A percentile compares a stretch with the other conserved stretches of the same genome.
phyloP scores from a whole-genome alignment of 768 basidiomycete species.

The Suillus brevipes region DNA sequence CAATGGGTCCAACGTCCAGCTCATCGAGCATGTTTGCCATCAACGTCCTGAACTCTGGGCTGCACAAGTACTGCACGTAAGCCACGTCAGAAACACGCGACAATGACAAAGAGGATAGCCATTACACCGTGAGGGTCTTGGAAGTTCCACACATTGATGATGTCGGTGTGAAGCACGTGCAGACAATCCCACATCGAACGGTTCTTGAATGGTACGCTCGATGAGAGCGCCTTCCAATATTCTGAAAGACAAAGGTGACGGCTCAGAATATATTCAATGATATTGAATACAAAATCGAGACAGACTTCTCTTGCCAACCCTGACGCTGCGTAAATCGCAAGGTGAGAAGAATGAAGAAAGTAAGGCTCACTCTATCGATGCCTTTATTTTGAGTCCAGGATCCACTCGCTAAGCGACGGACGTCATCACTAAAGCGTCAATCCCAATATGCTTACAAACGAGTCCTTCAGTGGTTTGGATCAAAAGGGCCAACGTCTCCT shows the following conservation, averaged over 20 bases:
- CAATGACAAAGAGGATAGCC: background rate
- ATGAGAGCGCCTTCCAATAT: conserved; percentile 20
- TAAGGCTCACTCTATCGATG: background rate
- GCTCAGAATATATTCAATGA: background rate
- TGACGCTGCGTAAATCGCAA: background rate
- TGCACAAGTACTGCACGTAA: background rate
- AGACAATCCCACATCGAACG: conserved; percentile 11
- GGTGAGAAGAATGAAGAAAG: background rate
- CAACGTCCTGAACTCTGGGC: too few relatives aligned
- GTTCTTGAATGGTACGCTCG: conserved; percentile 13
- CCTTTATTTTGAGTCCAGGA: background rate
- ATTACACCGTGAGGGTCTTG: conserved; percentile 6
- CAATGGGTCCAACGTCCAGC: too few relatives aligned
- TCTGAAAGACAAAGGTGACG: conserved; percentile 6
- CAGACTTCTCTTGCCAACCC: conserved; percentile 10
- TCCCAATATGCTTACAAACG: background rate
- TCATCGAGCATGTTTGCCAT: too few relatives aligned
- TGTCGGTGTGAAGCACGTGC: conserved; percentile 20
- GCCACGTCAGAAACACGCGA: background rate
- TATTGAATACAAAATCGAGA: conserved; percentile 8
- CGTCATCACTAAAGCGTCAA: background rate
- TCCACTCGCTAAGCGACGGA: background rate
- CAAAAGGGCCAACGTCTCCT: background rate
- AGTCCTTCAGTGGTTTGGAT: background rate
- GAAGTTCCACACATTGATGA: conserved; percentile 23